phyloP scores from a whole-genome alignment of 2,329 filamentous ascomycete genomes.

The Paraconiothyrium sp. region DNA sequence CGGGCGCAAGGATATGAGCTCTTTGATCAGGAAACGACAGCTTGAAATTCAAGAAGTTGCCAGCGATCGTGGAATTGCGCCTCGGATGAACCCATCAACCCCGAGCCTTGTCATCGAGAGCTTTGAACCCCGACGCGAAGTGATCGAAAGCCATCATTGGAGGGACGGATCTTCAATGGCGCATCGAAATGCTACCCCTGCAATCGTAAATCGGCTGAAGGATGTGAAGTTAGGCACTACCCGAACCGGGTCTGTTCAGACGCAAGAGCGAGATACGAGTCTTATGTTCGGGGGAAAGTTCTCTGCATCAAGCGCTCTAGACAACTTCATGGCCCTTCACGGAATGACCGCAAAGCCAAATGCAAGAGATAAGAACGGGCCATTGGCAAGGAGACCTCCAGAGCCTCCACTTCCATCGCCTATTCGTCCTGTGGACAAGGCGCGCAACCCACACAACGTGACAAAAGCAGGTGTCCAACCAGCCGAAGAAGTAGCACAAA shows the following conservation, averaged over 20 bases:
- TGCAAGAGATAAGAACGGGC: neutral
- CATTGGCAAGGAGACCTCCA: neutral
- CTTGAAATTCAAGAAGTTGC: slow-evolving; percentile 32
- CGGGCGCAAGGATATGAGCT: slow-evolving; percentile 43
- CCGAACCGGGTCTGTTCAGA: neutral
- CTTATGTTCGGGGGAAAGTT: slow-evolving; percentile 50
- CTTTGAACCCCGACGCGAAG: neutral
- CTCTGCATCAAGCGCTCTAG: slow-evolving; percentile 55
- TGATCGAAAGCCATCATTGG: slow-evolving; percentile 12
- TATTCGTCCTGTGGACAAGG: slow-evolving; percentile 1
- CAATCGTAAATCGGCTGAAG: neutral
- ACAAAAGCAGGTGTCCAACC: neutral
- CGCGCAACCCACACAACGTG: neutral
- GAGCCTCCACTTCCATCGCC: neutral
- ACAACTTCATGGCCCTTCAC: slow-evolving; percentile 62
- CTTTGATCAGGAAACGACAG: slow-evolving; percentile 52
- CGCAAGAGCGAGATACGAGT: slow-evolving; percentile 19
- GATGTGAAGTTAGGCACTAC: neutral
- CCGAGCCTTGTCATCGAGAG: neutral
- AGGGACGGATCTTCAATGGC: slow-evolving; percentile 1
- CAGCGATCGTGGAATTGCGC: slow-evolving; percentile 13
- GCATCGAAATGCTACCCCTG: neutral
- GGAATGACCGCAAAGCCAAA: slow-evolving; percentile 36
- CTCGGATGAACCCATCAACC: neutral
- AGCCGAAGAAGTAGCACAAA: neutral